Evolutionary conservation across 78 protist species (phyloP).

Genomic region (Dictyostelium capitatum): DNA sequence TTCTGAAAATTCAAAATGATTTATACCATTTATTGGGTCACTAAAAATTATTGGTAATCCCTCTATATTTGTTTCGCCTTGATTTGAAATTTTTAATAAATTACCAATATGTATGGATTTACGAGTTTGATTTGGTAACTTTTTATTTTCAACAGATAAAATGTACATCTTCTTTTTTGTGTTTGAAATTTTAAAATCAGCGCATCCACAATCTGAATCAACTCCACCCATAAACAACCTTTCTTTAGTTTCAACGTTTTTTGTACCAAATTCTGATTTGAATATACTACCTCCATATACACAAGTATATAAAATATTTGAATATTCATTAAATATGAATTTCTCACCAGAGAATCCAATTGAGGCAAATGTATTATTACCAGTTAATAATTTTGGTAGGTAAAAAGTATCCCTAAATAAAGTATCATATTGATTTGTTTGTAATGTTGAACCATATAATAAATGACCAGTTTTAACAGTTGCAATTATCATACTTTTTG

Average conservation of each 20-base stretch:
- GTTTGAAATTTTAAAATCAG: neutral
- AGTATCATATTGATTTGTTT: neutral
- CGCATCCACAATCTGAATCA: slow-evolving; percentile 2
- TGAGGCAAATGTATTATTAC: neutral
- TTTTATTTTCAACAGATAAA: slow-evolving; percentile 6
- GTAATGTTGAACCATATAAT: neutral
- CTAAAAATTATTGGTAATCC: neutral
- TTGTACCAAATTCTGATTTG: neutral
- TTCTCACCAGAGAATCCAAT: slow-evolving; percentile 9
- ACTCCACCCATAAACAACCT: neutral
- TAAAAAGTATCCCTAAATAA: neutral
- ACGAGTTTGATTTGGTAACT: neutral
- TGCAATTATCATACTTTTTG: slow-evolving; percentile 17
- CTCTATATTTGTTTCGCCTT: neutral
- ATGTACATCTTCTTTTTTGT: neutral
- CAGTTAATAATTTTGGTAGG: neutral
- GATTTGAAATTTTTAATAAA: neutral
- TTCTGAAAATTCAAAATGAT: slow-evolving; percentile 7
- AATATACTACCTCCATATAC: neutral
- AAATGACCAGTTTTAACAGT: neutral
- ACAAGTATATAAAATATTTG: neutral
- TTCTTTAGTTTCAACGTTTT: neutral
- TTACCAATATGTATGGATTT: neutral
- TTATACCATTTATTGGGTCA: neutral
- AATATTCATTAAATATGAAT: neutral